Evolutionary conservation across 2,329 filamentous ascomycete genomes (phyloP), one percentile per base, ranked within the genome.

Genomic region (Bipolaris zeicola): DNA sequence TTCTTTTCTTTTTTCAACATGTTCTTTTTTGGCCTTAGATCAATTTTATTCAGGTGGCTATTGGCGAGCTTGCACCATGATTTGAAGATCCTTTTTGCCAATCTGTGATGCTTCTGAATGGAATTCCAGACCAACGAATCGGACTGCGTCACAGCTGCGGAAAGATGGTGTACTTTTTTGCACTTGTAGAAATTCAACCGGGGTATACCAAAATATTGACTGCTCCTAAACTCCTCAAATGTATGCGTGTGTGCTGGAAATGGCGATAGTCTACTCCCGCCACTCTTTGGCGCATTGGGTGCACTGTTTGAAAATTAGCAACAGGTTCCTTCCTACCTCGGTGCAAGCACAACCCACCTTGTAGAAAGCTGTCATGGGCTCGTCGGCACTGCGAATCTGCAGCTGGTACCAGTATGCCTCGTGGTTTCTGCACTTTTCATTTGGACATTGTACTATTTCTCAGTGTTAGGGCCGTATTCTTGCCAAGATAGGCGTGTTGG

Each of bases 281-380:
- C 79, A 81, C 53, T 80, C 76, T 46, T 76, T 74, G 5, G 68
- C 71, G 58, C 79, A 81, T 60, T 76, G 74, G 18, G 75, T 76
- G 60, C 79, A 81, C 72, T 73, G 36, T 16, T 26, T 26, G 24
- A 2, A 8, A n/a, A 37, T 58, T 31, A 58, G 64, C 43, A 60
- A 55, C 16, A 34, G 13, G 6, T 7, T 24, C 42, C 3, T 11
- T 16, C 26, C 28, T 26, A 36, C 7, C 41, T 13, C 8, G 6
- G 4, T 6, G 7, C 22, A 24, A 22, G 38, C 13, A 18, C 18
- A 39, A 91, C 24, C 6, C 24, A 91, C 90, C 85, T 92, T 95
- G 79, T 89, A 96, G 78, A 98, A 98, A 58, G 88, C 94, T 65
- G 95, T 99, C 90, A 96, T 97, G 58, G 95, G 95, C 83, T 99